Evolutionary conservation across 192 early-diverging fungal species (phyloP).

Genomic region (Powellomyces hirtus): DNA sequence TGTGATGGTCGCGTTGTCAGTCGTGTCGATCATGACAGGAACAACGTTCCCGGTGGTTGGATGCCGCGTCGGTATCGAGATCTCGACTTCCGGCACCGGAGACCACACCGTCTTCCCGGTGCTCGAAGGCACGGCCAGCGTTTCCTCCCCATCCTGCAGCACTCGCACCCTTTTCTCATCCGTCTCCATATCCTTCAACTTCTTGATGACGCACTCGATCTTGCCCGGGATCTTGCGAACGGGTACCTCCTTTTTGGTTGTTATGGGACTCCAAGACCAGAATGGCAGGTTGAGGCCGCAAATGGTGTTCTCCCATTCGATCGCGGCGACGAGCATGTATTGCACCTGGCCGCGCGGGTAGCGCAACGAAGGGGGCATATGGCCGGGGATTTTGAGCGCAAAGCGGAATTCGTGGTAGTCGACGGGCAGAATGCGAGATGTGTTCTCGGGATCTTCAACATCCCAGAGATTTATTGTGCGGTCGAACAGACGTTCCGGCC

Average conservation of each 20-base stretch:
- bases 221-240: slow-evolving; percentile 16
- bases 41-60: background rate
- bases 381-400: slow-evolving; percentile 3
- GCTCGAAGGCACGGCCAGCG: background rate
- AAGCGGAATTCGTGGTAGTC: slow-evolving; percentile 21
- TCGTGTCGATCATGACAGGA: slow-evolving; percentile 2
- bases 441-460: background rate
- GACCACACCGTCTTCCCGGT: slow-evolving; percentile 7
- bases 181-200: background rate
- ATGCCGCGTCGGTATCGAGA: slow-evolving; percentile 5
- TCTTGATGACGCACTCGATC: background rate
- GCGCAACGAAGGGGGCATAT: slow-evolving; percentile 24
- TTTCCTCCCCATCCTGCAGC: background rate
- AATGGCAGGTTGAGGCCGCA: slow-evolving; percentile 21
- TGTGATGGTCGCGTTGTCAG: background rate
- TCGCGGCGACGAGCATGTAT: slow-evolving; percentile 26
- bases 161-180: slow-evolving; percentile 2
- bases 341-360: slow-evolving; percentile 23
- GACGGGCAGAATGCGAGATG: background rate
- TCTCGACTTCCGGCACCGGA: slow-evolving; percentile 3
- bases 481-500: slow-evolving; percentile 19
- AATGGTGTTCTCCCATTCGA: slow-evolving; percentile 18
- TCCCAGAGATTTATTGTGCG: slow-evolving; percentile 13
- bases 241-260: slow-evolving; percentile 9
- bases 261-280: slow-evolving; percentile 8